phyloP scores from a whole-genome alignment of 306 rosid species.

The Citrullus mucosospermus region DNA sequence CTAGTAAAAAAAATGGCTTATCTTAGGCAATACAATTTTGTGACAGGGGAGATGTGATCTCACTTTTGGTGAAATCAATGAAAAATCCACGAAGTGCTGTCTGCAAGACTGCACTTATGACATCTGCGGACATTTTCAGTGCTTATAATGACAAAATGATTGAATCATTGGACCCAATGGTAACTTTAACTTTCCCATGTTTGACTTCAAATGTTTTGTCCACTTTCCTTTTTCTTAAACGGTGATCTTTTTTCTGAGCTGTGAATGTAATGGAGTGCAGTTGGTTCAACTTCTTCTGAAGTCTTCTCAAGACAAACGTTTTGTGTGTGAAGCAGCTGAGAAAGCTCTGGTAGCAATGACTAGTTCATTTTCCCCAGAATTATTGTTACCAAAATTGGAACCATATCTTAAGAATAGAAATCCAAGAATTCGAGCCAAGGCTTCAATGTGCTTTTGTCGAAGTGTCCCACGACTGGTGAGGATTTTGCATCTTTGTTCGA shows the following conservation, averaged over 20 bases:
- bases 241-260: background rate
- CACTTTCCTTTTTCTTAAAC: slow-evolving; percentile 8
- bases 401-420: slow-evolving; percentile 73
- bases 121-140: slow-evolving; percentile 81
- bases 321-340: slow-evolving; percentile 96
- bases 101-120: slow-evolving; percentile 93
- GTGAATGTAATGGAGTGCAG: slow-evolving; percentile 34
- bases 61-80: slow-evolving; percentile 59
- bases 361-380: slow-evolving; percentile 56
- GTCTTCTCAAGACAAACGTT: slow-evolving; percentile 95
- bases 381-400: slow-evolving; percentile 77
- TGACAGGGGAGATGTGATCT: slow-evolving; percentile 68
- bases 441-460: slow-evolving; percentile 74
- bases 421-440: slow-evolving; percentile 93
- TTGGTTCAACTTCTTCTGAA: slow-evolving; percentile 92
- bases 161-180: slow-evolving; percentile 88
- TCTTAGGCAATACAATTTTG: slow-evolving; percentile 5
- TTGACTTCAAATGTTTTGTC: background rate
- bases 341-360: slow-evolving; percentile 83
- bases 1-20: background rate
- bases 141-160: slow-evolving; percentile 60
- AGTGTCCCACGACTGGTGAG: slow-evolving; percentile 86
- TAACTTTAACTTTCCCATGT: slow-evolving; percentile 21
- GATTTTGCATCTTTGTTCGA: slow-evolving; percentile 7
- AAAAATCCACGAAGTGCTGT: slow-evolving; percentile 96